These are phyloP conservation scores for Tremellales sp. DNA, from an alignment of 1,284 basidiomycete species.

Conservation along the genomic window DNA sequence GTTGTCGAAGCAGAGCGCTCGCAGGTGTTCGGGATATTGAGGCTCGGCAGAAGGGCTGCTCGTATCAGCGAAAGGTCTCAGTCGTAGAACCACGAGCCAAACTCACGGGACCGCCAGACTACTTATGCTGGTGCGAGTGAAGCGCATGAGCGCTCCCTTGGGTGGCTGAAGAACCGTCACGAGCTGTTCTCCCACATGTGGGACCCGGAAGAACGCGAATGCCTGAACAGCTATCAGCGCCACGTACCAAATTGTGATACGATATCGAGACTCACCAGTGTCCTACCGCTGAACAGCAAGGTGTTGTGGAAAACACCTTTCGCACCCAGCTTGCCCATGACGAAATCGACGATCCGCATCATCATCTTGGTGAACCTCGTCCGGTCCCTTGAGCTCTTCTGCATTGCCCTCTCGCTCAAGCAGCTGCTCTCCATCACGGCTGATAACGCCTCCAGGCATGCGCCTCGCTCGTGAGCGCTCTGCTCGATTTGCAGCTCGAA, in stretches of 20 bases:
- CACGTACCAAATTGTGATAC: background rate
- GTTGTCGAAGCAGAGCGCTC: conserved; percentile 42
- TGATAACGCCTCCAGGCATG: conserved; percentile 51
- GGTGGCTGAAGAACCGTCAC: conserved; percentile 51
- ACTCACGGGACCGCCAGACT: conserved; percentile 22
- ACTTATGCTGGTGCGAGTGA: conserved; percentile 33
- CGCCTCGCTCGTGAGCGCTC: conserved; percentile 51
- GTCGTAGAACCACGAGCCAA: background rate
- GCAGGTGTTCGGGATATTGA: conserved; percentile 40
- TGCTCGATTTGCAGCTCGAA: conserved; percentile 47
- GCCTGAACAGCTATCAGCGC: conserved; percentile 30
- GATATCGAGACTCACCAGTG: conserved; percentile 36
- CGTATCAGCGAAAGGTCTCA: background rate
- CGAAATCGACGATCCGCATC: conserved; percentile 50
- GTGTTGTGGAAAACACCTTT: conserved; percentile 56
- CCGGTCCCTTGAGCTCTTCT: conserved; percentile 11
- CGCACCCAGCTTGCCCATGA: conserved; percentile 53
- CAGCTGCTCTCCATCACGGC: conserved; percentile 47
- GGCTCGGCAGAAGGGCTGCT: conserved; percentile 19
- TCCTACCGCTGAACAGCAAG: conserved; percentile 51
- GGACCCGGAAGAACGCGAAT: conserved; percentile 54
- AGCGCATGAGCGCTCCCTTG: conserved; percentile 47
- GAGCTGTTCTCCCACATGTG: conserved; percentile 52
- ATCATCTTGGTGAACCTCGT: conserved; percentile 46
- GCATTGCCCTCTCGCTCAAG: background rate